Base-by-base conservation (phyloP, 1,139 yeast genomes). In the Williopsis jadinii region DNA sequence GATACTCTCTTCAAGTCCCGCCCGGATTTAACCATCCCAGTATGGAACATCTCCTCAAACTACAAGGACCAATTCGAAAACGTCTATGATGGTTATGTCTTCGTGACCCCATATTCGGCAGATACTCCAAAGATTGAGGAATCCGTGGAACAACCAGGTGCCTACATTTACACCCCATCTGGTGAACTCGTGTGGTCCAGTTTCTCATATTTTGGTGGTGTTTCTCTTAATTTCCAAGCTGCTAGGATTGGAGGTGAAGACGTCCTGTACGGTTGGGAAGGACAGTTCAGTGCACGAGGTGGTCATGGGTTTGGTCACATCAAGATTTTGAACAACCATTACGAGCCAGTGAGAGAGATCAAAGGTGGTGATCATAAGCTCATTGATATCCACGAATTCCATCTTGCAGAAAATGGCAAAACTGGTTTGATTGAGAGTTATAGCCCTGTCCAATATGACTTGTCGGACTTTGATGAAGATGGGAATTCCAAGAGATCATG, bases 261-360 rank as follows among this genome's bases (percentile, higher is more conserved):
- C 39, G 48, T 58, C 13, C 46, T 64, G 13, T 63, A 59, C 41
- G 55, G 63, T 6, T 62, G 63, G 46, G 68, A 64, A 51, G 68
- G 67, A 5, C 52, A 59, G 29, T 66, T 61, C 42, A 62, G 63
- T 39, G 53, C 65, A 2, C 52, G 51, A 14, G 59, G 59, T 41
- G 69, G 68, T 8, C 67, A 64, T 46, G 68, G 68, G 1, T 66
- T 62, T 43, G 68, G 68, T n/a, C 69, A 63, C 44, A 49, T 61
- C 32, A 62, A 64, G 4, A 43, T 64, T 35, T 45, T 63, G 35
- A 43, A 56, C 32, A 64, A 64, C 42, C 34, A 32, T 19, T 32
- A 32, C 3, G n/a, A 13, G 9, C 5, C 34, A 11, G 12, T 32
- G 26, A 32, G 14, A 15, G 34, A 32, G 34, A 5, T 14, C 9